A percentile compares a stretch with the other conserved stretches of the same genome.
Conservation (phyloP, 2,329 filamentous ascomycete species). For the Sarocladium strictum region DNA sequence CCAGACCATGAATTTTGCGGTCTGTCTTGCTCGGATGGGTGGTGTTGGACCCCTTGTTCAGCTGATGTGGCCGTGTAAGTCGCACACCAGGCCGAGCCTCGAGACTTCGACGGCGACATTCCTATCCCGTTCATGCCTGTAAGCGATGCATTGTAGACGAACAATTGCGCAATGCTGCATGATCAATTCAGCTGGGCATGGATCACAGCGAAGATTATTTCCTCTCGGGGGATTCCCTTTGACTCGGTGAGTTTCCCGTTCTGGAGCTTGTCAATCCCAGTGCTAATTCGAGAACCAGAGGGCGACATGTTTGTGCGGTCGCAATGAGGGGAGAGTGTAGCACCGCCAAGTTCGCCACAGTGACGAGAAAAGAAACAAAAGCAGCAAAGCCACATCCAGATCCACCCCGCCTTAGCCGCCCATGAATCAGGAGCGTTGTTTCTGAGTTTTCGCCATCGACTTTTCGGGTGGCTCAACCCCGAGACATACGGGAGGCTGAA, state of each 20-base stretch:
- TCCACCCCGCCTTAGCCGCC: neutral
- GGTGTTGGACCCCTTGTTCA: no score
- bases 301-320: no score
- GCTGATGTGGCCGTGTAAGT: neutral
- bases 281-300: no score
- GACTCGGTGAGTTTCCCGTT: neutral
- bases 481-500: slow-evolving; percentile 7
- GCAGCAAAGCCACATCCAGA: neutral
- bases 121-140: no score
- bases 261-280: neutral
- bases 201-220: neutral
- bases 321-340: no score
- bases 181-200: slow-evolving; percentile 3
- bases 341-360: neutral
- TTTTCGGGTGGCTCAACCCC: slow-evolving; percentile 7
- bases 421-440: no score
- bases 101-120: neutral
- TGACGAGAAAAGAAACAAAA: neutral
- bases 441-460: neutral
- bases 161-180: slow-evolving; percentile 1
- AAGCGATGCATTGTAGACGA: neutral
- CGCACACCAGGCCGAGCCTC: neutral
- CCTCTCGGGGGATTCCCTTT: neutral
- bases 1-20: no score
- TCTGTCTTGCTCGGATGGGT: no score